Base-by-base conservation (phyloP, 2,329 filamentous ascomycete genomes). In the Thielaviopsis euricoi region DNA sequence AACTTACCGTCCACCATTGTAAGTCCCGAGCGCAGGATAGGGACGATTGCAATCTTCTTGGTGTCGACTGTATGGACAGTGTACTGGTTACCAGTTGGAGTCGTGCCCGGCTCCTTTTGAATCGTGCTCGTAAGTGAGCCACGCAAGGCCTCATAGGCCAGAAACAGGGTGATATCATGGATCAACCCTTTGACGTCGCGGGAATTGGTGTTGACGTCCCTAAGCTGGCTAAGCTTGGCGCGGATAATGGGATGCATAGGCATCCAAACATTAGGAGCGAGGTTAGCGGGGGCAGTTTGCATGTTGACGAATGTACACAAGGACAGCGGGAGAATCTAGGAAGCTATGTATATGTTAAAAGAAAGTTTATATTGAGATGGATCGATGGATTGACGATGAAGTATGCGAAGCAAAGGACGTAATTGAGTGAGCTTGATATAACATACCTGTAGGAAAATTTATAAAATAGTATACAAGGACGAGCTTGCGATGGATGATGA, bases 171-270 rank as follows among this genome's bases (percentile, higher is more conserved):
- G 62, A 97, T 94, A 62, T 97, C 90, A 68, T 95, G 83, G 61
- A 96, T 80, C 53, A 97, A 76, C 7, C 78, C 72, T 71, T 90
- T 89, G 64, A 88, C 89, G 58, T 95, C 87, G 60, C 83, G 79
- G 3, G 87, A 77, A 60, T 76, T 80, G 55, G 87, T 82, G 49
- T 74, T 76, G 58, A 80, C 76, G 48, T 87, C 93, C 61, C 91
- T 85, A 52, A 97, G 81, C 73, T 93, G 87, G 64, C 87, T 90
- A 66, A 97, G 82, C 76, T 97, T 97, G 64, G 86, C 88, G 65
- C 79, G 77, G 49, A 96, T 77, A 71, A 88, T 95, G 40, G 91
- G 91, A 70, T 97, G 91, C 17, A 74, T 75, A 46, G 89, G 95
- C 68, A 95, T 74, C 72, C 93, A 88, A 61, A 85, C 80, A 66